Base-by-base conservation (phyloP, 2,329 filamentous ascomycete genomes). In the Alternaria metachromatica region DNA sequence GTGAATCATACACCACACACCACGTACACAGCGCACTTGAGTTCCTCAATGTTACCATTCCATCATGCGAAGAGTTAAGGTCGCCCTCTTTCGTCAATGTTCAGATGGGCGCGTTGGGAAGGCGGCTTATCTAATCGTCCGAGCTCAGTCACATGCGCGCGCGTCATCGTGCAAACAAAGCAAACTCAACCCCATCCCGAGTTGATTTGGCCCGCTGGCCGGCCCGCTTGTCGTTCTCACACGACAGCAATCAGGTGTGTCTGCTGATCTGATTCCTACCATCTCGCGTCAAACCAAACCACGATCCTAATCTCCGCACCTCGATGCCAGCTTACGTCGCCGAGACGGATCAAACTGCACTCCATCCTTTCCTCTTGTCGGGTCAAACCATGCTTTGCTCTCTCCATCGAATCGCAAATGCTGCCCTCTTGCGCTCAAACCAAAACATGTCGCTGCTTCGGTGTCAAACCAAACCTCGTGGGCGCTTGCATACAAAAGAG, bases 201-300 rank as follows among this genome's bases (percentile, higher is more conserved):
- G 51, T 46, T 58, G 48, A 30, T 64, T 55, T 60, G 58, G 55
- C 63, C 62, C 58, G 69, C 68, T 73, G 68, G 65, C 63, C 64
- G 55, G 68, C 66, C 21, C 61, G 66, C 66, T 63, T 71, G 68
- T 65, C 68, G 62, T 58, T 66, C 68, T 63, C 59, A 63, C 51
- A 64, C 62, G 65, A 69, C 68, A 76, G 74, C 75, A 76, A 78
- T 61, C 59, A 72, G 72, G 72, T 74, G 71, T 49, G 51, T 63
- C 60, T 51, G 60, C 65, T 66, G 60, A 37, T 68, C 49, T 55
- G 41, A 58, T 56, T 55, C 33, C 56, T 45, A n/a, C 46, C 41
- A 43, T 45, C 23, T 18, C 44, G 55, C 33, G 33, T 56, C 66
- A 65, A 68, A 68, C 64, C 50, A 59, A 43, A 56, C 33, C 55